These are phyloP conservation scores for Neurospora sp. DNA, from an alignment of 495 filamentous ascomycete genomes.

Conservation along the genomic window DNA sequence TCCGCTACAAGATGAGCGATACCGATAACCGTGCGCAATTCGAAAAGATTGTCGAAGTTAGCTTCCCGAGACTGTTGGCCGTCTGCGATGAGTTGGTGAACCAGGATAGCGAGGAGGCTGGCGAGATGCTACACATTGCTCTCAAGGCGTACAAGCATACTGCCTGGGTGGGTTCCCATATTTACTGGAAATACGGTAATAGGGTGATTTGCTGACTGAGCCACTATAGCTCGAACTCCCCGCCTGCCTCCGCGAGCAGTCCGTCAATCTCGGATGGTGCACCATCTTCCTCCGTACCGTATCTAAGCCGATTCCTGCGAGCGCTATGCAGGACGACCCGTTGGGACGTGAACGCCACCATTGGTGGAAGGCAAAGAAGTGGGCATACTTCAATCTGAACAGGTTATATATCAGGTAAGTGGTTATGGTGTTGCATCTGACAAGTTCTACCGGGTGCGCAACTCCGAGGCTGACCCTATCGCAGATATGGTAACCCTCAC, in stretches of 20 bases:
- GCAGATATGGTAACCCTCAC: slow-evolving; percentile 79
- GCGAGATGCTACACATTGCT: slow-evolving; percentile 89
- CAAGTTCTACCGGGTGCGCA: not conserved
- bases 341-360: slow-evolving; percentile 86
- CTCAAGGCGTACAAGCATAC: slow-evolving; percentile 97
- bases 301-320: slow-evolving; percentile 70
- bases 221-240: slow-evolving; percentile 69
- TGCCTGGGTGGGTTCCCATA: slow-evolving; percentile 64
- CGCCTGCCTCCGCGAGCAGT: slow-evolving; percentile 60
- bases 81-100: slow-evolving; percentile 83
- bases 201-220: slow-evolving; percentile 22
- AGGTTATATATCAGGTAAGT: slow-evolving; percentile 81
- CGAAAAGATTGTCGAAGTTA: slow-evolving; percentile 83
- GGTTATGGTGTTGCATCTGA: not conserved
- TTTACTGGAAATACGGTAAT: not conserved
- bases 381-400: slow-evolving; percentile 96
- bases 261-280: slow-evolving; percentile 87
- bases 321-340: slow-evolving; percentile 68
- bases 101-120: slow-evolving; percentile 84
- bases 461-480: slow-evolving; percentile 12
- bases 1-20: slow-evolving; percentile 70
- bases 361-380: slow-evolving; percentile 99
- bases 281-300: slow-evolving; percentile 85
- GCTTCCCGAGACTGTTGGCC: slow-evolving; percentile 79
- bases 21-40: slow-evolving; percentile 75